These are phyloP conservation scores for Neodidymelliopsis sp. DNA, from an alignment of 2,329 filamentous ascomycete genomes.

Conservation along the genomic window DNA sequence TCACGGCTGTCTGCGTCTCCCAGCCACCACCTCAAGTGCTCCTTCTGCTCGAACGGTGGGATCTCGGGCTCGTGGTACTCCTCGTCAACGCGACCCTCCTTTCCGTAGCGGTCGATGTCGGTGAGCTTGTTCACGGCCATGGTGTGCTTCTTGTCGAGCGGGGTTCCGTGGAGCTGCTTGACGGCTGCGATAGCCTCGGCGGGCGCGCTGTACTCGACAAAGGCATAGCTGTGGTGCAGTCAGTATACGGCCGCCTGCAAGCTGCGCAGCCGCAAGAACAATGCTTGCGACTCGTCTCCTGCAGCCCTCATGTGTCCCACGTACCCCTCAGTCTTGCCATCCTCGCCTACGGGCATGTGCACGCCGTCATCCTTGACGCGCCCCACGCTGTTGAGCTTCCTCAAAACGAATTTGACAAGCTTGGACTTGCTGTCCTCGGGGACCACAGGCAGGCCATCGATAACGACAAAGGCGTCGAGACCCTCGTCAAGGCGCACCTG, in stretches of 20 bases:
- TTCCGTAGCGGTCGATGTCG: conserved; percentile 94
- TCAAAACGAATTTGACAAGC: conserved; percentile 93
- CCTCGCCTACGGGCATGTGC: conserved; percentile 91
- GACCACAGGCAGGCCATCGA: conserved; percentile 91
- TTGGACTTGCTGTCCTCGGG: conserved; percentile 91
- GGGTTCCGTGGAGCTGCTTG: conserved; percentile 82
- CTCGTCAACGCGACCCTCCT: conserved; percentile 92
- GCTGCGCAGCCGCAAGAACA: conserved; percentile 5
- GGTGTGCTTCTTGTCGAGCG: conserved; percentile 96
- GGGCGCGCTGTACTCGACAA: conserved; percentile 92
- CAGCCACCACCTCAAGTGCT: conserved; percentile 93
- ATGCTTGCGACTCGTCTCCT: conserved; percentile 9
- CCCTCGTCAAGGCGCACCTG: conserved; percentile 96
- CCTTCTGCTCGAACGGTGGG: conserved; percentile 86
- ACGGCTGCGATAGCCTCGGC: conserved; percentile 89
- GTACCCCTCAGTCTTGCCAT: conserved; percentile 86
- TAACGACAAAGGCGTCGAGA: conserved; percentile 93
- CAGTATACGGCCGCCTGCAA: conserved; percentile 19
- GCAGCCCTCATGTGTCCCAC: conserved; percentile 39
- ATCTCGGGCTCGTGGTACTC: conserved; percentile 84
- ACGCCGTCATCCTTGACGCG: conserved; percentile 85
- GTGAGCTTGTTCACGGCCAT: conserved; percentile 97
- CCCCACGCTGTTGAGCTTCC: conserved; percentile 88
- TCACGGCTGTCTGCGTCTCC: conserved; percentile 88
- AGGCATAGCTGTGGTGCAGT: conserved; percentile 75